Base-by-base conservation (phyloP, 805 yeast genomes). In the Schizosaccharomyces cryophilus region DNA sequence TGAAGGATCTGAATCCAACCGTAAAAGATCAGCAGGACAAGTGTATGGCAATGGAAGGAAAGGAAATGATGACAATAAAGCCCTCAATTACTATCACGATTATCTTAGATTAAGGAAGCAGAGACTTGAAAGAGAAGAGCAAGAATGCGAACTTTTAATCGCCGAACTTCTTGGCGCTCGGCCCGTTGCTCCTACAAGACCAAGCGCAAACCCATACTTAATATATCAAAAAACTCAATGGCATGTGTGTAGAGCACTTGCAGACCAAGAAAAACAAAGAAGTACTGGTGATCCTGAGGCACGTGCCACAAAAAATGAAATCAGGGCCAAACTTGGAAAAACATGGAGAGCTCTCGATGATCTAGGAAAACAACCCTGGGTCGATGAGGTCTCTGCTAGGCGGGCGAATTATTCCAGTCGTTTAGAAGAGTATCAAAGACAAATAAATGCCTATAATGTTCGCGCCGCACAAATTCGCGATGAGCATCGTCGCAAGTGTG, bases 151-250 rank as follows among this genome's bases (percentile, higher is more conserved):
- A 5, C 47, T 29, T 4, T 62, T 64, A 9, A 38, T 64, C 1
- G 19, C 48, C 4, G 54, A 67, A 55, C 71, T 70, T 61, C 64
- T 73, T n/a, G 76, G 75, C 1, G 70, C 68, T 29, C 64, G 69
- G 40, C 76, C 76, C 0, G 63, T 65, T 21, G 69, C 69, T 59
- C 76, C 76, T 0, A 73, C 72, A 48, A 66, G 73, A 21, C 72
- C 73, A 26, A 68, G 67, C 31, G 72, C 75, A 3, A 73, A 73
- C 62, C 76, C 76, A 26, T 73, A 72, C 60, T 62, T 73, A 45
- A 66, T 73, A 5, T 73, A 71, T 64, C 76, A 73, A 61, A 73
- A 73, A 61, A 73, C 71, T 47, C 71, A 70, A 62, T 73, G 76
- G 76, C 74, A 73, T 7, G 66, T 67, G 24, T 70, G 75, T 61